Evolutionary conservation across 257 asterid genomes (phyloP), one percentile per base, ranked within the genome.

Genomic region (Echium plantagineum): DNA sequence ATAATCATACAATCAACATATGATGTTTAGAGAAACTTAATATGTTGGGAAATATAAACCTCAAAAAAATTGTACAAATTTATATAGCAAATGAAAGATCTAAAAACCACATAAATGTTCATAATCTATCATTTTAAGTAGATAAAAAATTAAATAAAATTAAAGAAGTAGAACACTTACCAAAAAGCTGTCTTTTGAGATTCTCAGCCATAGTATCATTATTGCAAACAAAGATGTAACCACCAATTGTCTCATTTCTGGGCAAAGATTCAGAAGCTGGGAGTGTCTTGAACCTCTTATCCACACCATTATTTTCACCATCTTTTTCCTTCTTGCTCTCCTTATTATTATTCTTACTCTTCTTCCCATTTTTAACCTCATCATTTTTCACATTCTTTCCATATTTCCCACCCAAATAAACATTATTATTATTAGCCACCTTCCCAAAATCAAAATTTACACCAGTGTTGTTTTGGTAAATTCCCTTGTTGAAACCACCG

Each of bases 191-290:
- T 71, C 99, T 85, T 74, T 86, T 81, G 74, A 93, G 95, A 77
- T 93, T 89, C 65, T 93, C 99, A 9, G 86, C 83, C 97, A 93
- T 93, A 32, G 99, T 93, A 74, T 93, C 99, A 66, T 93, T 93
- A 70, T 93, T 93, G 76, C 99, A 93, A 7, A 93, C 99, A 61
- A 93, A 93, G 28, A 93, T 93, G 71, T 93, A 93, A 0, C 99
- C 99, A 15, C 99, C 99, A 20, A 93, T 79, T 0, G 90, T 89
- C 72, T 93, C 99, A 63, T 89, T 84, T 70, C 99, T 80, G n/a
- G 97, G 96, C 81, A 93, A 24, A 7, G 96, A 68, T 61, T 93
- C 99, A 0, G 99, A 78, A 15, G 97, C 89, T 15, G 99, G 99
- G 64, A 93, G 69, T 46, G 99, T 89, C 79, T 93, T 93, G 66